phyloP scores from a whole-genome alignment of 768 basidiomycete genomes.

The Podaxis carcinomalis region DNA sequence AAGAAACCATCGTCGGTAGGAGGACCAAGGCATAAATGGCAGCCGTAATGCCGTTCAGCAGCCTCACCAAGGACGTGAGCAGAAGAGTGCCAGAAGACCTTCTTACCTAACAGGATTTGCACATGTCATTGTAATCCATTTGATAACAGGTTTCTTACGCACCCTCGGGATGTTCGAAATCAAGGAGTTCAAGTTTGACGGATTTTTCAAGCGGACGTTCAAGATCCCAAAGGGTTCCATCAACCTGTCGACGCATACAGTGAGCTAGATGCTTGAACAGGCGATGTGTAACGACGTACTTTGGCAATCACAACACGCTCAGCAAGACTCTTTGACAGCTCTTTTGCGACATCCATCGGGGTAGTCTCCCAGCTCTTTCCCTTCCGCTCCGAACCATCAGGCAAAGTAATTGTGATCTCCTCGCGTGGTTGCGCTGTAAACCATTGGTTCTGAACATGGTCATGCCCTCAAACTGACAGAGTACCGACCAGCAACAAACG shows the following conservation, averaged over 20 bases:
- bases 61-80: slow-evolving; percentile 98
- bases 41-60: slow-evolving; percentile 93
- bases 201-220: slow-evolving; percentile 89
- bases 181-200: slow-evolving; percentile 77
- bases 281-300: slow-evolving; percentile 35
- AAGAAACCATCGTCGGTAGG: slow-evolving; percentile 99
- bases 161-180: slow-evolving; percentile 93
- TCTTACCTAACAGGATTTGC: slow-evolving; percentile 58
- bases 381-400: slow-evolving; percentile 79
- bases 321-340: slow-evolving; percentile 80
- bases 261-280: not conserved
- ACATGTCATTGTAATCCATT: not conserved
- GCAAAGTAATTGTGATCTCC: slow-evolving; percentile 79
- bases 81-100: slow-evolving; percentile 99
- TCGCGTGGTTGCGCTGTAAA: slow-evolving; percentile 70
- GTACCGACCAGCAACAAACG: slow-evolving; percentile 64
- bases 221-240: slow-evolving; percentile 89
- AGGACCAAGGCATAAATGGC: slow-evolving; percentile 94
- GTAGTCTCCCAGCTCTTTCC: slow-evolving; percentile 93
- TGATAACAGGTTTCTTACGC: slow-evolving; percentile 1
- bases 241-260: slow-evolving; percentile 47
- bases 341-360: slow-evolving; percentile 88
- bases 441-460: slow-evolving; percentile 5
- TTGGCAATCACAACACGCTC: slow-evolving; percentile 93
- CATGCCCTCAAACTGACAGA: not conserved